Evolutionary conservation across 768 basidiomycete genomes (phyloP).

Genomic region (Mycena vulgaris): DNA sequence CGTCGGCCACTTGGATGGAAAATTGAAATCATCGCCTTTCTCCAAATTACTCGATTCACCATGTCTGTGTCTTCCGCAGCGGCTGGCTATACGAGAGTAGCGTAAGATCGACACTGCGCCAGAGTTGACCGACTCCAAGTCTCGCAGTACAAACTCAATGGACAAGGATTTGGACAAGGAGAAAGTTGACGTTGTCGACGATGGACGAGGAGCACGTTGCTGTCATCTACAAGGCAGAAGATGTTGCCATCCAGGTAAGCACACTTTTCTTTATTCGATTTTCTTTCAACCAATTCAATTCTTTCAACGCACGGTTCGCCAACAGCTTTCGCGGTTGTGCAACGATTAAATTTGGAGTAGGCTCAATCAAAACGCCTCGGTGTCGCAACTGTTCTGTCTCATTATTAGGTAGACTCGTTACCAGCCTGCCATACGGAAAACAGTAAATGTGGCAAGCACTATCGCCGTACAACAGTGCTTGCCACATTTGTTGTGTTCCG

Average conservation of each 20-base stretch:
- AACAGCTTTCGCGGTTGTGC: neutral
- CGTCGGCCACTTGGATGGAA: too few species aligned
- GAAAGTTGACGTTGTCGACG: constrained; percentile 26
- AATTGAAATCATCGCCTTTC: too few species aligned
- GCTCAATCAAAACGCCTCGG: constrained; percentile 65
- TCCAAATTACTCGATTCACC: constrained; percentile 7
- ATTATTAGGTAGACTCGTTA: too few species aligned
- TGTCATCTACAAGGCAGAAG: constrained; percentile 59
- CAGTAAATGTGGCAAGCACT: too few species aligned
- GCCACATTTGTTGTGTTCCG: too few species aligned
- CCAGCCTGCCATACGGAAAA: too few species aligned
- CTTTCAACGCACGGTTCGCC: constrained; percentile 51
- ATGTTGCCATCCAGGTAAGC: constrained; percentile 59
- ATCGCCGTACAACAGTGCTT: too few species aligned
- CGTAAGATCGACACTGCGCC: constrained; percentile 7
- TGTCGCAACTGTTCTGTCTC: constrained; percentile 69
- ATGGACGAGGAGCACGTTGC: constrained; percentile 25
- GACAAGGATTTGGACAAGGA: constrained; percentile 26
- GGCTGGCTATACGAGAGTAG: too few species aligned
- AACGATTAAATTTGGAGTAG: constrained; percentile 15
- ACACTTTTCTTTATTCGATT: neutral
- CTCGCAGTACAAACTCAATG: constrained; percentile 14
- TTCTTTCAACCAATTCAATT: neutral
- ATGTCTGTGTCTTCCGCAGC: constrained; percentile 20
- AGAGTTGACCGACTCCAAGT: constrained; percentile 28